Evolutionary conservation across 2,329 filamentous ascomycete genomes (phyloP), one percentile per base, ranked within the genome.

Genomic region (Talaromyces sp.): DNA sequence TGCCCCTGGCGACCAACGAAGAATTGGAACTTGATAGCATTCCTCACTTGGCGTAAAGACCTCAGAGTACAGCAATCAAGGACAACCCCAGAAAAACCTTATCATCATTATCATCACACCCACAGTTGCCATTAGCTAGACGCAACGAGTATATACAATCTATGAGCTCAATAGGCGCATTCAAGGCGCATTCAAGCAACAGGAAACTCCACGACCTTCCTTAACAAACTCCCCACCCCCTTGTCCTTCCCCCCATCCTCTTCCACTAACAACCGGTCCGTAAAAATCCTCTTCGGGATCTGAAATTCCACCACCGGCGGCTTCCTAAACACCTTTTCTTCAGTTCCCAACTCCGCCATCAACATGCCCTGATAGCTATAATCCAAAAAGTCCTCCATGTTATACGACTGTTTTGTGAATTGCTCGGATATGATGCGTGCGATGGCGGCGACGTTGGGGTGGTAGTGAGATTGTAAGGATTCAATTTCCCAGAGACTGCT

Each of bases 401-500:
- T 95, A 78, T 98, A 99, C 2, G 90, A 86, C 70, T 93, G 89
- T 80, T 99, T 99, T 2, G 95, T 99, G 77, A 98, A 99, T 76
- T 98, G 95, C 79, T 98, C 93, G 2, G 91, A 91, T 65, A 99
- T 88, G 68, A 99, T 97, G 78, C 93, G 95, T 52, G 93, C 90
- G 70, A 99, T 88, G 2, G 93, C 95, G 0, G 94, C 93, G 27
- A 99, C 92, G 71, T 98, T 99, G 15, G 96, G 95, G 75, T 99
- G 95, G 78, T 96, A 98, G 77, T 99, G 96, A 0, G 88, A 89
- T 77, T 96, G 92, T 65, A 98, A 82, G 66, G 92, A 93, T 67
- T 96, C 90, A 61, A 99, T 85, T 77, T 99, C 95, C 96, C 95
- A 99, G 8, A 99, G 80, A 76, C 90, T 93, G 77, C 92, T 97